Percentiles rank a stretch among this genome's conserved stretches.
Evolutionary conservation across 2,329 filamentous ascomycete species (phyloP).

Genomic region (Neopestalotiopsis sp.): DNA sequence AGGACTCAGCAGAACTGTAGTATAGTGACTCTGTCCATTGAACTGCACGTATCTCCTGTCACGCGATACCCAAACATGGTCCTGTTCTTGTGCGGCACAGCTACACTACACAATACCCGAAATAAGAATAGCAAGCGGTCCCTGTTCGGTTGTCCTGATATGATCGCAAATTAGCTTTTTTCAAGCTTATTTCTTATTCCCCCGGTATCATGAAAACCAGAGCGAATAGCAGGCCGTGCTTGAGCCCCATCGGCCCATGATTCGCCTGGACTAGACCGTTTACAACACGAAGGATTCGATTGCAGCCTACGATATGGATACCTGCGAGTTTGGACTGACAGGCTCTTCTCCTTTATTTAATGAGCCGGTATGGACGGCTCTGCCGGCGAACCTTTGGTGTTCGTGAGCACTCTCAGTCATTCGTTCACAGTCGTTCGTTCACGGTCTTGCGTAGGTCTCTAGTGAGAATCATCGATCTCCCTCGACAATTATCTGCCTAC

Average conservation of each 20-base stretch:
- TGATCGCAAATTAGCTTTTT: neutral
- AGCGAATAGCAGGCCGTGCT: neutral
- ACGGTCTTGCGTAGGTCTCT: neutral
- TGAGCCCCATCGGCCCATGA: neutral
- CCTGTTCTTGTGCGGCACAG: neutral
- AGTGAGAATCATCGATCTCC: neutral
- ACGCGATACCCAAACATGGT: too few relatives aligned
- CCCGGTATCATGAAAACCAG: neutral
- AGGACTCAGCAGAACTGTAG: too few relatives aligned
- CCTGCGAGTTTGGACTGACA: neutral
- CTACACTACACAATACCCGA: neutral
- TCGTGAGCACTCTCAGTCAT: neutral
- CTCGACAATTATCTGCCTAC: neutral
- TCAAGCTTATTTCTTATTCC: neutral
- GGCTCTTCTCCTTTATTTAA: conserved; percentile 3
- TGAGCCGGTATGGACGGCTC: neutral
- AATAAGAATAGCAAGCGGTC: neutral
- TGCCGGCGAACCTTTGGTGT: neutral
- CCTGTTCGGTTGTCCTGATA: neutral
- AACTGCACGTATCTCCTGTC: too few relatives aligned
- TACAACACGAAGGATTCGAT: neutral
- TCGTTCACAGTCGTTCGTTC: neutral
- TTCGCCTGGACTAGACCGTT: neutral
- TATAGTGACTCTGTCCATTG: too few relatives aligned
- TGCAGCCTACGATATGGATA: neutral